Conservation (phyloP, 179 eudicot species). For the Silene coronaria region DNA sequence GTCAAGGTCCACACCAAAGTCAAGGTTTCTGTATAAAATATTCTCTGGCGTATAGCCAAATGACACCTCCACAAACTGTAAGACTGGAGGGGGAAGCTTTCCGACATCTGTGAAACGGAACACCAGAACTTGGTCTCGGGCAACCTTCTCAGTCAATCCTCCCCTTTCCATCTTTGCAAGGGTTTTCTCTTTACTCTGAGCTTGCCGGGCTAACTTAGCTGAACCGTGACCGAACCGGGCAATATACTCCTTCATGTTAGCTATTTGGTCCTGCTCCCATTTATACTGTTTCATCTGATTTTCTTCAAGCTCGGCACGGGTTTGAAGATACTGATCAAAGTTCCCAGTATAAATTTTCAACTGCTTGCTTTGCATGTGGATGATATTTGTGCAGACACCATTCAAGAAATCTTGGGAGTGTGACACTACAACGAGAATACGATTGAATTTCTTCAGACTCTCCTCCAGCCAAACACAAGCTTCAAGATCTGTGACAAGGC, state of each 20-base stretch:
- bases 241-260: constrained; percentile 89
- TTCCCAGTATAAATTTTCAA: constrained; percentile 74
- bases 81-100: constrained; percentile 92
- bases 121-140: constrained; percentile 51
- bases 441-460: constrained; percentile 71
- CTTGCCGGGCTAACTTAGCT: constrained; percentile 94
- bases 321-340: constrained; percentile 82
- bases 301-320: constrained; percentile 86
- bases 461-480: constrained; percentile 99
- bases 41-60: constrained; percentile 89
- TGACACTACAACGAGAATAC: constrained; percentile 86
- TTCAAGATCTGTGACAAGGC: constrained; percentile 59
- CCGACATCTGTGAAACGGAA: constrained; percentile 87
- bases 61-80: constrained; percentile 82
- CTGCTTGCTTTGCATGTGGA: constrained; percentile 89
- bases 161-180: constrained; percentile 97
- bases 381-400: constrained; percentile 92
- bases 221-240: constrained; percentile 98
- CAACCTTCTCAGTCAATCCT: constrained; percentile 86
- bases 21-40: constrained; percentile 67
- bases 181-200: constrained; percentile 95
- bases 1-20: constrained; percentile 93
- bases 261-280: constrained; percentile 98
- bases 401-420: constrained; percentile 95
- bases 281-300: constrained; percentile 97